Evolutionary conservation across 2,329 filamentous ascomycete genomes (phyloP), one percentile per base, ranked within the genome.

Genomic region (Neonectria neomacrospora): DNA sequence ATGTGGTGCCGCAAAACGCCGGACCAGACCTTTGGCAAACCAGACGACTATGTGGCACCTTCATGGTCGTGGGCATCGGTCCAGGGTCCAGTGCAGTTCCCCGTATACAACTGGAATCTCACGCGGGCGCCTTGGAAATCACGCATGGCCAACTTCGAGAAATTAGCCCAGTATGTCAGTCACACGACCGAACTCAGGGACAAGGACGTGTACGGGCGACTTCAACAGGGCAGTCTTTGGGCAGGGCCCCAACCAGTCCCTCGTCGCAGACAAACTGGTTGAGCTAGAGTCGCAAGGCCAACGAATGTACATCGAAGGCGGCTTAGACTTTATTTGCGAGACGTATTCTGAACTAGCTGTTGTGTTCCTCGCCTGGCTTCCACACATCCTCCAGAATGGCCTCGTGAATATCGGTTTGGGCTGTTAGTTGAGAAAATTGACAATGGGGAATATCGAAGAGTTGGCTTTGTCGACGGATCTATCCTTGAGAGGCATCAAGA

Each of bases 51-150:
- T 42, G 32, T 63, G 10, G 60, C 60, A 2, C 60, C 54, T 1
- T 58, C 54, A 7, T 63, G 54, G 54, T 63, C 60, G 14, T 63
- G 60, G 42, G 60, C 60, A 54, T 63, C 60, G 1, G 48, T 58
- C 3, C 57, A 54, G 26, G 60, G 60, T 2, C 48, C 42, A 34
- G 22, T 58, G 11, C 42, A 54, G 12, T 52, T 47, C 44, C 44
- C 44, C 2, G 6, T 47, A 3, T 47, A 47, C 14, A 28, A 30
- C 23, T 47, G 44, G 44, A 23, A 47, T 20, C 7, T 47, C 44
- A n/a, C 14, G 8, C 44, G 44, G 14, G 44, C 44, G 7, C 44
- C 44, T 3, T 47, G 44, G 44, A 47, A 47, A 16, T 30, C 23
- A 16, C 44, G 44, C 16, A 47, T 47, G 44, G 23, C 44, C 8